Conservation (phyloP, 345 rosid species). For the Gossypium australe region DNA sequence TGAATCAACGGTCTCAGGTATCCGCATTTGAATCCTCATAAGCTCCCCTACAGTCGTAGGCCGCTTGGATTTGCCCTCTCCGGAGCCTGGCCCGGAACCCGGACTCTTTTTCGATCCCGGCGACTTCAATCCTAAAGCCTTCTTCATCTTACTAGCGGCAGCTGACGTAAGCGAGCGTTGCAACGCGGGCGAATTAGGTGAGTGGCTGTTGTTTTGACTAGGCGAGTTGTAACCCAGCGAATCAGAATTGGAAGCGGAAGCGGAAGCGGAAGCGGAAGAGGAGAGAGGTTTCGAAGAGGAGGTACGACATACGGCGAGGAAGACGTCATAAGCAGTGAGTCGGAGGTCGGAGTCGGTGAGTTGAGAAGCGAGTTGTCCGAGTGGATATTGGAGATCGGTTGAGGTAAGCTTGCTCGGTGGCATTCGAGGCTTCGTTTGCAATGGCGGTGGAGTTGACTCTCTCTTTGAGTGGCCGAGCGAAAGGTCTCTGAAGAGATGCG, state of each 20-base stretch:
- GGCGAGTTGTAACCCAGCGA: slow-evolving; percentile 30
- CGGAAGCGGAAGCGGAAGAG: slow-evolving; percentile 17
- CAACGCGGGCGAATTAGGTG: slow-evolving; percentile 49
- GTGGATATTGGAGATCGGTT: slow-evolving; percentile 65
- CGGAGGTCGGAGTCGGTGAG: slow-evolving; percentile 84
- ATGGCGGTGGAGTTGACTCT: slow-evolving; percentile 52
- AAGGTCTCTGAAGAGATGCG: slow-evolving; percentile 92
- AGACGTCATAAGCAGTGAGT: slow-evolving; percentile 85
- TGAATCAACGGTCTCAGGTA: slow-evolving; percentile 71
- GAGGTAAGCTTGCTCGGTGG: slow-evolving; percentile 25
- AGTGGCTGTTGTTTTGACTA: slow-evolving; percentile 13
- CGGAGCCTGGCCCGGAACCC: slow-evolving; percentile 57
- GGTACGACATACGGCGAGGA: slow-evolving; percentile 78
- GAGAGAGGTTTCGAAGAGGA: slow-evolving; percentile 71
- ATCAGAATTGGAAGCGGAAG: slow-evolving; percentile 35
- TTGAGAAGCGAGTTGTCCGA: slow-evolving; percentile 62
- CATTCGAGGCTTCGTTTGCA: slow-evolving; percentile 15
- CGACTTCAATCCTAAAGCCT: slow-evolving; percentile 78
- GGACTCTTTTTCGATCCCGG: slow-evolving; percentile 65
- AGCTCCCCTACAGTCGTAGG: slow-evolving; percentile 83
- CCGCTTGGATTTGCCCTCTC: slow-evolving; percentile 48
- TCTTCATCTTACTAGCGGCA: slow-evolving; percentile 96
- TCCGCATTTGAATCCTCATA: slow-evolving; percentile 87
- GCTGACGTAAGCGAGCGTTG: slow-evolving; percentile 87
- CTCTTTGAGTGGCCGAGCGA: slow-evolving; percentile 84